Percentiles rank a stretch among this genome's conserved stretches.
Conservation (phyloP, 2,329 filamentous ascomycete species). For the Aspergillus costaricaensis region DNA sequence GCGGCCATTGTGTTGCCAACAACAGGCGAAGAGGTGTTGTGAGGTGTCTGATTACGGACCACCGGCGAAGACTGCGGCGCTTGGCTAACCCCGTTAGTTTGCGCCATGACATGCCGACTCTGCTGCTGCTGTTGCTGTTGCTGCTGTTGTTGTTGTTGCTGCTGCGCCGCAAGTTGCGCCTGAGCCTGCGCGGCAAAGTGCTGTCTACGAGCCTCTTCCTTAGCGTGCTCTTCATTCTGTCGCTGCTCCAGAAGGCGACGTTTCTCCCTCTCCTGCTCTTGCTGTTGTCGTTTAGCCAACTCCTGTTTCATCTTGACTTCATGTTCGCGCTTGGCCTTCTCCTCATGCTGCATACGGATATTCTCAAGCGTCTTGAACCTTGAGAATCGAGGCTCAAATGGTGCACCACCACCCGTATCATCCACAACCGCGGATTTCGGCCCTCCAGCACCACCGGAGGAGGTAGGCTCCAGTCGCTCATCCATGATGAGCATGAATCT, state of each 20-base stretch:
- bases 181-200: slow-evolving; percentile 49
- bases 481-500: slow-evolving; percentile 92
- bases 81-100: slow-evolving; percentile 45
- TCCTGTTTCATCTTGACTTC: slow-evolving; percentile 54
- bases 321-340: slow-evolving; percentile 59
- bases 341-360: slow-evolving; percentile 75
- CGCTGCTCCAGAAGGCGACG: slow-evolving; percentile 47
- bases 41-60: slow-evolving; percentile 51
- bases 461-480: slow-evolving; percentile 69
- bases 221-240: slow-evolving; percentile 47
- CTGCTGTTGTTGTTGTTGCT: slow-evolving; percentile 32
- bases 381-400: slow-evolving; percentile 84
- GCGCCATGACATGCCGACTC: slow-evolving; percentile 54
- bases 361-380: slow-evolving; percentile 88
- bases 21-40: slow-evolving; percentile 48
- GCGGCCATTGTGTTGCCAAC: slow-evolving; percentile 41
- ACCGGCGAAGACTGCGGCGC: slow-evolving; percentile 50
- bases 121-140: slow-evolving; percentile 38
- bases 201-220: slow-evolving; percentile 43
- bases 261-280: slow-evolving; percentile 53
- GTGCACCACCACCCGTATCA: slow-evolving; percentile 67
- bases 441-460: slow-evolving; percentile 59
- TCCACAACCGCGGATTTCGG: slow-evolving; percentile 69
- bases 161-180: slow-evolving; percentile 43
- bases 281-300: slow-evolving; percentile 49